Percentiles rank a stretch among this genome's conserved stretches.
phyloP scores from a whole-genome alignment of 2,329 filamentous ascomycete species.

The Xylariaceae sp. region DNA sequence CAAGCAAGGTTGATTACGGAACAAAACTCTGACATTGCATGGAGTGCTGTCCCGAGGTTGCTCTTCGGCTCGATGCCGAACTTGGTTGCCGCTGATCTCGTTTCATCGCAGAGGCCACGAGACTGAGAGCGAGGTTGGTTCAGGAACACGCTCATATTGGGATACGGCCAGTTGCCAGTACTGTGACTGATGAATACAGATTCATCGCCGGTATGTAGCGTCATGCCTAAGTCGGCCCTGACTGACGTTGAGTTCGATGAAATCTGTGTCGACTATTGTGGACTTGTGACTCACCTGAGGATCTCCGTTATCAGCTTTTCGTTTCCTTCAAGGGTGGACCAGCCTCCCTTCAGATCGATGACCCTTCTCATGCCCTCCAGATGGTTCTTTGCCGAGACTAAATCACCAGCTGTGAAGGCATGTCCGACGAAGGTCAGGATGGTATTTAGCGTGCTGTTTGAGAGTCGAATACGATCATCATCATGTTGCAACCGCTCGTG shows the following conservation, averaged over 20 bases:
- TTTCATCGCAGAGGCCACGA: conserved; percentile 20
- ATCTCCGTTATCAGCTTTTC: conserved; percentile 34
- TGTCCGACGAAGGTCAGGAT: conserved; percentile 31
- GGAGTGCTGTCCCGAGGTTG: no score
- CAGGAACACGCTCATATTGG: no score
- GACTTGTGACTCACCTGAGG: conserved; percentile 18
- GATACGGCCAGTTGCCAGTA: no score
- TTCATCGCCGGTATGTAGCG: neutral
- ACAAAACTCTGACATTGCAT: conserved; percentile 24
- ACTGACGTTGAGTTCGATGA: neutral
- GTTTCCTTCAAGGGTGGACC: conserved; percentile 28
- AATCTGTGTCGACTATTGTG: no score
- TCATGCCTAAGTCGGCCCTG: neutral
- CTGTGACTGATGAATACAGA: no score
- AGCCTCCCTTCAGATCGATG: conserved; percentile 34
- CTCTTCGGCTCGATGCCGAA: no score
- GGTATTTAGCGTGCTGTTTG: conserved; percentile 31
- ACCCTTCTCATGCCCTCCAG: conserved; percentile 36
- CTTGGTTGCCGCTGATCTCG: no score
- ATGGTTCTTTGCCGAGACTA: conserved; percentile 29
- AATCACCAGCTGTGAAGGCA: conserved; percentile 29
- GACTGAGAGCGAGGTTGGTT: conserved; percentile 13
- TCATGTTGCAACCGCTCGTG: conserved; percentile 11
- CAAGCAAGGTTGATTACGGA: conserved; percentile 25
- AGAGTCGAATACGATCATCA: conserved; percentile 6